Evolutionary conservation across 805 yeast species (phyloP), one percentile per base, ranked within the genome.

Genomic region (Saccharomycopsis javanensis): DNA sequence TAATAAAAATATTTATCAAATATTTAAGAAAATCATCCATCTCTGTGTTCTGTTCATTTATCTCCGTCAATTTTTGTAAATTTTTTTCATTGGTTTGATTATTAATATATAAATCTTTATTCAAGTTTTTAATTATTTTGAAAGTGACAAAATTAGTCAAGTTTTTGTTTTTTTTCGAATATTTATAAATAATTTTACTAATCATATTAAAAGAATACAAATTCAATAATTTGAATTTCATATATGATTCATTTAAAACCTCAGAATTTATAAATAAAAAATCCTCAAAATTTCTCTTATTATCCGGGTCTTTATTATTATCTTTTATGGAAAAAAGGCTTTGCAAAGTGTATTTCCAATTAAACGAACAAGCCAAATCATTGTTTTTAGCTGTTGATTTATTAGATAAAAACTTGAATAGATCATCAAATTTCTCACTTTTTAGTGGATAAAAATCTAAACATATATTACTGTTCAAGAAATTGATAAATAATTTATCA

Each of bases 401-500:
- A 25, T 34, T 54, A 16, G 52, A 52, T 34, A 57, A 37, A 37
- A 33, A 54, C 30, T 51, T 50, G 34, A 50, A 28, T 30, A 57
- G 35, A 13, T 42, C 23, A n/a, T 54, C 30, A 27, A 34, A 37
- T 15, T 54, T 15, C 4, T 20, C 20, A n/a, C 37, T 28, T 7
- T 20, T 37, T n/a, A 23, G 20, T 5, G 27, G 11, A 15, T 54
- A 13, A 23, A 42, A 42, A 20, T 45, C 54, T 16, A 52, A 42
- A 8, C 23, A 33, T 4, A 58, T 55, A 30, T 58, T 58, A 50
- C 61, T 52, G n/a, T 55, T 33, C 25, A 58, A 35, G 2, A 54
- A 30, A 18, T 38, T 46, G 27, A n/a, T 34, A 13, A 50, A 37
- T 8, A 55, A 18, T 15, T 20, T 30, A 27, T 42, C 48, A 23